Evolutionary conservation across 768 basidiomycete species (phyloP), one percentile per base, ranked within the genome.

Genomic region (Leccinum subgranulosum): DNA sequence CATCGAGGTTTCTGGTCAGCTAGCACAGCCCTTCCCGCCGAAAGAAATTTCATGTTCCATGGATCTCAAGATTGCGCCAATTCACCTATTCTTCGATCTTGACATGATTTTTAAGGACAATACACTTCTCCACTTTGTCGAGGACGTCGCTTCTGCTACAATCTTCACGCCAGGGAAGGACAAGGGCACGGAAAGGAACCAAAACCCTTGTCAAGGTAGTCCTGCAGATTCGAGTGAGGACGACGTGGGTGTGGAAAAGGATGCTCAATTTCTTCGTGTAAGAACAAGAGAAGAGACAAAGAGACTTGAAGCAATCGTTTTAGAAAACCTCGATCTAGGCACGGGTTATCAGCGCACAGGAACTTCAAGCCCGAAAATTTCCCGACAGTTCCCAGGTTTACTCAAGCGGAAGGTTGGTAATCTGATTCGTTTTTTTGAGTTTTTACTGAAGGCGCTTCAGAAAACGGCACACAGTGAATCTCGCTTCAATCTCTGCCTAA

Each of bases 41-140:
- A 49, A 51, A 25, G 51, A 61, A 33, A 48, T 21, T 3, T 19
- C 58, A 51, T 21, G 45, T 31, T 52, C 58, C 57, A n/a, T 70
- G 36, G 65, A 75, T 5, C 51, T 84, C 31, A 74, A 79, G 28
- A 64, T 83, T 8, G 75, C 76, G 10, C 88, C 93, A 10, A 63
- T 95, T 10, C 92, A 94, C 65, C 43, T 89, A n/a, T 91, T 92
- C 65, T 52, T 90, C 27, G 92, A 95, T 68, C 73, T 92, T 48
- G 79, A 72, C 33, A 68, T 75, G 54, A 61, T 77, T 19, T 61
- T 83, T 51, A 66, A 75, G 57, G 62, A 73, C 63, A 65, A 58
- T 51, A 75, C 69, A 58, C 72, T 77, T 47, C 65, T 82, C 33
- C 65, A 71, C 0, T 88, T 88, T 60, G 39, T 87, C 45, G 75